A percentile compares a stretch with the other conserved stretches of the same genome.
Evolutionary conservation across 2,329 filamentous ascomycete genomes (phyloP).

Genomic region (Tolypocladium endophyticum): DNA sequence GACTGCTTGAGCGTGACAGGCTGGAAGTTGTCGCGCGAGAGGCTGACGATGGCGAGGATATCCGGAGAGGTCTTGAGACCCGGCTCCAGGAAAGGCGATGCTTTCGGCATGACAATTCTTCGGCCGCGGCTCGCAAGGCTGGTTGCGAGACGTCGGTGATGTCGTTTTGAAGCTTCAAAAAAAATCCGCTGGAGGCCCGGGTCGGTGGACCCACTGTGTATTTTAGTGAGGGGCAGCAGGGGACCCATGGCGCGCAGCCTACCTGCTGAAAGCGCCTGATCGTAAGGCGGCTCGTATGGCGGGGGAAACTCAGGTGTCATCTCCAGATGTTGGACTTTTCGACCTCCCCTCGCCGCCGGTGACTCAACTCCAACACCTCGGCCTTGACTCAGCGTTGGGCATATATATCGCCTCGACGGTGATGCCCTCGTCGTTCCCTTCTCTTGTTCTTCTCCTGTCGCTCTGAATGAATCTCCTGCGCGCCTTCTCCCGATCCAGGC

Average conservation of each 20-base stretch:
- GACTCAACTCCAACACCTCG: slow-evolving; percentile 6
- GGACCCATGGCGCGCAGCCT: not conserved
- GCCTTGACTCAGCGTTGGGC: not conserved
- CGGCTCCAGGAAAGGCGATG: slow-evolving; percentile 72
- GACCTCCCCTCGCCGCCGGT: not conserved
- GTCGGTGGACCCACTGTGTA: not conserved
- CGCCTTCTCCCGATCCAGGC: slow-evolving; percentile 15
- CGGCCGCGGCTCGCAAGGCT: not conserved
- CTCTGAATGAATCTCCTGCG: slow-evolving; percentile 26
- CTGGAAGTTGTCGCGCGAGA: slow-evolving; percentile 77
- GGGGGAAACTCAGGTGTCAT: not conserved
- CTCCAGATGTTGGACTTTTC: not conserved
- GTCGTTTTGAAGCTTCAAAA: not conserved
- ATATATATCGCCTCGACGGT: not conserved
- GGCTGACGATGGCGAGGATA: slow-evolving; percentile 71
- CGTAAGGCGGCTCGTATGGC: slow-evolving; percentile 1
- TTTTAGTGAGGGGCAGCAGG: not conserved
- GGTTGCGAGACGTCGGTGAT: not conserved
- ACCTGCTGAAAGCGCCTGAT: not conserved
- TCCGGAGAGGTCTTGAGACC: slow-evolving; percentile 50
- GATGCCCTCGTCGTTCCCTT: slow-evolving; percentile 8
- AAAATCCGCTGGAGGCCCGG: not conserved
- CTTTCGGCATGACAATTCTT: slow-evolving; percentile 21
- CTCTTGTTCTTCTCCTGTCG: slow-evolving; percentile 3
- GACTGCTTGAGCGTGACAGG: slow-evolving; percentile 59